Evolutionary conservation across 2,329 filamentous ascomycete genomes (phyloP), one percentile per base, ranked within the genome.

Genomic region (Huntiella bhutanensis): DNA sequence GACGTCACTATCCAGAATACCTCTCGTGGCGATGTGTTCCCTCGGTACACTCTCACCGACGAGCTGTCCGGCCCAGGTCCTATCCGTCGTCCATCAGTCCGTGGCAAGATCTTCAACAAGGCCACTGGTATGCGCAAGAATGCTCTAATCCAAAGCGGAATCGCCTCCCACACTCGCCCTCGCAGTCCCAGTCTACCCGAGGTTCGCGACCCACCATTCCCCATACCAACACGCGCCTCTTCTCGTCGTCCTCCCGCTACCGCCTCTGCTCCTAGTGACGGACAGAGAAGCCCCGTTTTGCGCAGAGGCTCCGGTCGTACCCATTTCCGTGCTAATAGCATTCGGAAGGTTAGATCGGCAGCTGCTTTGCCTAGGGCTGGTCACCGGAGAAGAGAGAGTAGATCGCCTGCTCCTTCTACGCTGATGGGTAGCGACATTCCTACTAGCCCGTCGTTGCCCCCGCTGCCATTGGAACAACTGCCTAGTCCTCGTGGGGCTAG

Each of bases 181-280:
- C 65, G 73, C 50, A 85, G 76, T 56, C 77, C 80, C 41, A 84
- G 70, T 58, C 61, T 75, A 45, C 69, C 66, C 43, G 84, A 76
- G 50, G 51, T 65, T 46, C 64, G 60, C 28, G 68, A 75, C 45
- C 87, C 91, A 22, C 91, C 91, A 0, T 95, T 93, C 65, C 87
- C 91, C 0, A 93, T 98, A 5, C 91, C 91, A 0, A 80, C 79
- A 3, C 71, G 91, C 48, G 82, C 84, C 28, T 96, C 88, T 61
- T 98, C 87, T 4, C 76, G 86, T 50, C 78, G 80, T 55, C 71
- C 79, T 16, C 73, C 76, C 1, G 62, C 77, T 50, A 79, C 72
- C 53, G 66, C 71, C 43, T 86, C 82, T 57, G 66, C 68, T 2
- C 68, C 70, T 0, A 75, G 73, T 51, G 85, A 94, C 51, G 82